Evolutionary conservation across 1,284 basidiomycete species (phyloP).

Genomic region (Ceratobasidium sp.): DNA sequence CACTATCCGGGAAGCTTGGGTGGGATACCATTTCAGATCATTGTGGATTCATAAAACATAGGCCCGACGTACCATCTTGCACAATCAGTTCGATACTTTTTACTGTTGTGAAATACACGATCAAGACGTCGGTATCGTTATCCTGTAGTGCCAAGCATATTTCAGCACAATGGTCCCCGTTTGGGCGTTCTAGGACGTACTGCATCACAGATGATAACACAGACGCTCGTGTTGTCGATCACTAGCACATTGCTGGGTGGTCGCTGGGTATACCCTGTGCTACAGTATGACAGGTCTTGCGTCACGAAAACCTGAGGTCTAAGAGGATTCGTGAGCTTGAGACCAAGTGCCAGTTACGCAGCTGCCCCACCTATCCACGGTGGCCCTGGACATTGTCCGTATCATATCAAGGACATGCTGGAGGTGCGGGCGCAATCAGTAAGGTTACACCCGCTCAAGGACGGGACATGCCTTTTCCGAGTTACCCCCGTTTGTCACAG

Average conservation of each 20-base stretch:
- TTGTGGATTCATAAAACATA: too few species aligned
- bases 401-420: slow-evolving; percentile 42
- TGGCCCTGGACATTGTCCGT: slow-evolving; percentile 31
- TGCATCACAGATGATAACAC: slow-evolving; percentile 35
- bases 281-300: slow-evolving; percentile 34
- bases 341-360: too few species aligned
- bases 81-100: slow-evolving; percentile 12
- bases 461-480: slow-evolving; percentile 30
- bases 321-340: not conserved
- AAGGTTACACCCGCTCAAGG: not conserved
- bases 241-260: slow-evolving; percentile 34
- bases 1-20: slow-evolving; percentile 2
- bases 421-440: not conserved
- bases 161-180: too few species aligned
- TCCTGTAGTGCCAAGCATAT: not conserved
- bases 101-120: not conserved
- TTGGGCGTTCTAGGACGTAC: not conserved
- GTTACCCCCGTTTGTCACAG: slow-evolving; percentile 33
- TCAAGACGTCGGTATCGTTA: slow-evolving; percentile 33
- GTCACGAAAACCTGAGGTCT: slow-evolving; percentile 40
- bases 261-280: slow-evolving; percentile 21
- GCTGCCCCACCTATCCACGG: slow-evolving; percentile 7
- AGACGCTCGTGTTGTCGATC: slow-evolving; percentile 24
- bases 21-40: not conserved
- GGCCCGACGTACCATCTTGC: slow-evolving; percentile 9